Percentiles rank a stretch among this genome's conserved stretches.
Conservation (phyloP, 345 rosid species). For the Noccaea bulbosa region DNA sequence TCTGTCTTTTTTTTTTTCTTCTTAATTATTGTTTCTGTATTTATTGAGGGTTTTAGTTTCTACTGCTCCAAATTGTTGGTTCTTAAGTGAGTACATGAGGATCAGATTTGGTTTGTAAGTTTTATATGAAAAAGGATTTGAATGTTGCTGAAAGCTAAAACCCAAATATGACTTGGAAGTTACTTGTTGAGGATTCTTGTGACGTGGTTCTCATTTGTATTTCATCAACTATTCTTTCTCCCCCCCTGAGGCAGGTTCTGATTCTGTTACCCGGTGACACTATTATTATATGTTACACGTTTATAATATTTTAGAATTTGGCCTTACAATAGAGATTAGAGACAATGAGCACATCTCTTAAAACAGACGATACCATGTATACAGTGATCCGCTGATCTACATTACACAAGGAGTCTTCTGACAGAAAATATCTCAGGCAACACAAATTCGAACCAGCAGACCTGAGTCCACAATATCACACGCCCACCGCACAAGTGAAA, state of each 20-base stretch:
- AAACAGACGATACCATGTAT: too few relatives aligned
- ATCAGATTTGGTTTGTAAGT: slow-evolving; percentile 43
- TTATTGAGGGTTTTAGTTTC: slow-evolving; percentile 39
- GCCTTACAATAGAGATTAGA: too few relatives aligned
- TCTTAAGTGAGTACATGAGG: slow-evolving; percentile 38
- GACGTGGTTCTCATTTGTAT: slow-evolving; percentile 22
- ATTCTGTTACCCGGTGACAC: background rate
- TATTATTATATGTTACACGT: background rate
- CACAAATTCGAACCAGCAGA: background rate
- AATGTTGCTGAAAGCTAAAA: slow-evolving; percentile 36
- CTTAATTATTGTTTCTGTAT: slow-evolving; percentile 21
- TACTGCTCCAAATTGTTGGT: slow-evolving; percentile 36
- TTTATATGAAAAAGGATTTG: slow-evolving; percentile 37
- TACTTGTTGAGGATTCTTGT: slow-evolving; percentile 14
- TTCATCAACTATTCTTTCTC: background rate
- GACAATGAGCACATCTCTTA: too few relatives aligned
- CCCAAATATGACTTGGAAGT: slow-evolving; percentile 26
- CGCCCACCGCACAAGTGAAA: too few relatives aligned
- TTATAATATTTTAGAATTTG: background rate
- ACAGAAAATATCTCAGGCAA: background rate
- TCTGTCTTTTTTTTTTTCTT: background rate
- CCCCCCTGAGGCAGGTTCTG: background rate
- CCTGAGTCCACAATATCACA: background rate
- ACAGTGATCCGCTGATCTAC: too few relatives aligned
- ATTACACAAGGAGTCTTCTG: too few relatives aligned